phyloP scores from a whole-genome alignment of 768 basidiomycete genomes.

The Gymnopilus junonius region DNA sequence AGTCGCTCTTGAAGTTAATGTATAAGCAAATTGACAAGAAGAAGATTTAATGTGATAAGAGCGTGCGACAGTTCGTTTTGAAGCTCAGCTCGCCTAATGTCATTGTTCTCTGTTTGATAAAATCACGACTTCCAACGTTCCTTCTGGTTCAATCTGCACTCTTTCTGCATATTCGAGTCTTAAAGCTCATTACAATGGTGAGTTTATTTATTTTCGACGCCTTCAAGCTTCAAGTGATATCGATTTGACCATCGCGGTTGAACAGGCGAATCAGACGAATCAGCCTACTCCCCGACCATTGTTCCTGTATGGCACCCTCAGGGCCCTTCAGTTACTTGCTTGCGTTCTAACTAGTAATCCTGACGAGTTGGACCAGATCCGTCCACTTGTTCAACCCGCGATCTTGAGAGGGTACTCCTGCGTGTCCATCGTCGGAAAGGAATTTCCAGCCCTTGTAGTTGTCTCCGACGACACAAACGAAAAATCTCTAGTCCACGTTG shows the following conservation, averaged over 20 bases:
- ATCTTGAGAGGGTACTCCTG: background rate
- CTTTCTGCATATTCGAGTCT: too few species aligned
- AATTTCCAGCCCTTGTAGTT: background rate
- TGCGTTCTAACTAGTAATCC: background rate
- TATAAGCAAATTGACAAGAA: too few species aligned
- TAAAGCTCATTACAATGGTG: too few species aligned
- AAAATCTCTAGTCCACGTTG: background rate
- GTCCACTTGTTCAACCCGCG: background rate
- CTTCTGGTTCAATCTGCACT: too few species aligned
- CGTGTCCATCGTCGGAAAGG: background rate
- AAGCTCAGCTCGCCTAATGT: too few species aligned
- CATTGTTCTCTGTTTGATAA: too few species aligned
- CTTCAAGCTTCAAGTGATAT: background rate
- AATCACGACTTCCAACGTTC: too few species aligned
- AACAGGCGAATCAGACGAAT: background rate
- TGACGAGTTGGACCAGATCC: background rate
- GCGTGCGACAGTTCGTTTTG: too few species aligned
- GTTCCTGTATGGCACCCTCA: background rate
- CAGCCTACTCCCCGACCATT: background rate
- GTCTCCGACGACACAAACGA: too few species aligned
- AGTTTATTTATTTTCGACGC: too few species aligned
- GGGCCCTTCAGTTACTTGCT: background rate
- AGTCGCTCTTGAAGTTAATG: too few species aligned
- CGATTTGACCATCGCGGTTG: background rate
- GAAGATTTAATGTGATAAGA: too few species aligned